Conservation (phyloP, 2,329 filamentous ascomycete species). For the Fusarium brachygibbosum region DNA sequence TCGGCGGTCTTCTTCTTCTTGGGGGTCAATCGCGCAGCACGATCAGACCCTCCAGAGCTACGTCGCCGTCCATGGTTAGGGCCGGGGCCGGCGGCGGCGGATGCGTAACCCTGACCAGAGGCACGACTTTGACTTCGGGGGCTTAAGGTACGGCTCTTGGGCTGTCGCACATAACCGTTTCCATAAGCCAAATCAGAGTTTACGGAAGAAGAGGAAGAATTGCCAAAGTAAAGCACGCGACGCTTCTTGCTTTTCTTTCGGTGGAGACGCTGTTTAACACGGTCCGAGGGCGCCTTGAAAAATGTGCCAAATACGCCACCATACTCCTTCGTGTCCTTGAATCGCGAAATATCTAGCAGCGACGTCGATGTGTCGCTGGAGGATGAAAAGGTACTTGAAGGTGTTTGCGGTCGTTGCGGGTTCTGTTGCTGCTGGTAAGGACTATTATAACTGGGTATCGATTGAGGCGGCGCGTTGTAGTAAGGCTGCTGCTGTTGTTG, state of each 20-base stretch:
- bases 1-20: slow-evolving; percentile 61
- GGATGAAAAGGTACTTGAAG: slow-evolving; percentile 57
- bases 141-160: slow-evolving; percentile 50
- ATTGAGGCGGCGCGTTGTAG: slow-evolving; percentile 36
- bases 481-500: slow-evolving; percentile 35
- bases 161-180: slow-evolving; percentile 66
- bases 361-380: slow-evolving; percentile 69
- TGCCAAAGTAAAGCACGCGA: slow-evolving; percentile 70
- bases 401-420: slow-evolving; percentile 49
- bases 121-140: slow-evolving; percentile 45
- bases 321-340: slow-evolving; percentile 60
- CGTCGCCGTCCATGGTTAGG: slow-evolving; percentile 36
- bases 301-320: slow-evolving; percentile 73
- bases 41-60: slow-evolving; percentile 38
- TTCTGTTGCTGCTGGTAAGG: slow-evolving; percentile 36
- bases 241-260: slow-evolving; percentile 61
- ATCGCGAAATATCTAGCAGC: slow-evolving; percentile 74
- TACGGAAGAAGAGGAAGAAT: slow-evolving; percentile 76
- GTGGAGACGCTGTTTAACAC: slow-evolving; percentile 53
- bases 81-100: slow-evolving; percentile 21
- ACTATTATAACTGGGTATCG: slow-evolving; percentile 38
- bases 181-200: slow-evolving; percentile 79
- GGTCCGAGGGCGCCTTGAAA: slow-evolving; percentile 71
- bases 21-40: slow-evolving; percentile 30
- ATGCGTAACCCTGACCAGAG: slow-evolving; percentile 31